These are phyloP conservation scores for Mortierella sp. DNA, from an alignment of 371 early-diverging fungal species.

Conservation along the genomic window DNA sequence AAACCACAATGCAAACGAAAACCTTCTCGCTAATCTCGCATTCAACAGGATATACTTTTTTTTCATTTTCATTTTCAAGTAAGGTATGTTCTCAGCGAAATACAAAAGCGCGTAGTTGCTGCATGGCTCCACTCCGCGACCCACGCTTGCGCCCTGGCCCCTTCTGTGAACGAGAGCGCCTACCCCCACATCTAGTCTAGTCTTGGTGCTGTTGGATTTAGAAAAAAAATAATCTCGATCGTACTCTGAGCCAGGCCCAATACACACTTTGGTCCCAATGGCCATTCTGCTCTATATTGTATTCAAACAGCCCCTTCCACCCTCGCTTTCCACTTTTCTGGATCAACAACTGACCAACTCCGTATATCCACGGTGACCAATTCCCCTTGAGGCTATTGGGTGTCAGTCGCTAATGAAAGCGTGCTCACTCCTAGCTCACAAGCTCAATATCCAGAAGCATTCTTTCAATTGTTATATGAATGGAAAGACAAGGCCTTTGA, in stretches of 20 bases:
- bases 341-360: constrained; percentile 6
- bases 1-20: no score
- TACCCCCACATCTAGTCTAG: no score
- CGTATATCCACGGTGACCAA: neutral
- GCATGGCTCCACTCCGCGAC: neutral
- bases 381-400: neutral
- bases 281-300: no score
- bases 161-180: no score
- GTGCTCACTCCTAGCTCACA: neutral
- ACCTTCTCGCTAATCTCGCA: no score
- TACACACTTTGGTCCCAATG: no score
- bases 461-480: neutral
- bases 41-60: no score
- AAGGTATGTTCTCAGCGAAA: no score
- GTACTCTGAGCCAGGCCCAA: no score
- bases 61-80: no score
- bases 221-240: no score
- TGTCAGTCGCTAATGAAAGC: neutral
- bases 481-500: neutral
- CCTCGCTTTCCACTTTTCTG: neutral
- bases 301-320: neutral
- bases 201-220: neutral
- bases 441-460: no score
- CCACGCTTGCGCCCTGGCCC: neutral
- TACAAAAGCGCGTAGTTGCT: neutral